Percentiles rank a stretch among this genome's conserved stretches.
Conservation (phyloP, 441 rosid species). For the Metrosideros polymorpha region DNA sequence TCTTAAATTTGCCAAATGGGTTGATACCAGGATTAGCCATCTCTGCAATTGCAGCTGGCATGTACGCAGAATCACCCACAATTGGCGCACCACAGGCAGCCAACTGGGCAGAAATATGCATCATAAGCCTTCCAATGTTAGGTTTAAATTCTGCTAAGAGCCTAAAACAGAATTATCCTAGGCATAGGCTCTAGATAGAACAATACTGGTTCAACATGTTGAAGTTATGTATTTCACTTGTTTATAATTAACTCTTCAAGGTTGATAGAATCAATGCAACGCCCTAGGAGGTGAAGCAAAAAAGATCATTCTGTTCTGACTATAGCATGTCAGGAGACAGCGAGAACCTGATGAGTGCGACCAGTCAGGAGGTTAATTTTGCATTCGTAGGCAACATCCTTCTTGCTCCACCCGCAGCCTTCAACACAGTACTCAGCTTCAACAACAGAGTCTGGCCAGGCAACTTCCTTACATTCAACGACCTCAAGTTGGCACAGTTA, state of each 20-base stretch:
- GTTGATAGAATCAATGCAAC: neutral
- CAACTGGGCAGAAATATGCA: slow-evolving; percentile 75
- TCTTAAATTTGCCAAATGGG: slow-evolving; percentile 48
- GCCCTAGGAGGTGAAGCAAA: neutral
- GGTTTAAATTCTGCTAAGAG: neutral
- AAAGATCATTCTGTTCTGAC: neutral
- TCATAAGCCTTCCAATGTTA: neutral
- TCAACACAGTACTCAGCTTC: slow-evolving; percentile 45
- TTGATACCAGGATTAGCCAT: slow-evolving; percentile 39
- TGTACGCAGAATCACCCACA: slow-evolving; percentile 84
- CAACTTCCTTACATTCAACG: slow-evolving; percentile 64
- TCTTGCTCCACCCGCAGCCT: slow-evolving; percentile 55
- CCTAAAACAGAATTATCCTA: neutral
- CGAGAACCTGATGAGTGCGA: slow-evolving; percentile 77
- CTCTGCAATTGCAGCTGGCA: slow-evolving; percentile 77
- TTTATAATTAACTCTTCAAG: neutral
- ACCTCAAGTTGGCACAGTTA: slow-evolving; percentile 77
- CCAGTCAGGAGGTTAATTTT: slow-evolving; percentile 86
- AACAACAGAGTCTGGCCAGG: slow-evolving; percentile 51
- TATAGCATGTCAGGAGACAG: neutral
- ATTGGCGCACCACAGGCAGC: slow-evolving; percentile 80
- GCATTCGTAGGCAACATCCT: slow-evolving; percentile 67
- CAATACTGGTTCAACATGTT: neutral
- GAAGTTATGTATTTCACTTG: neutral
- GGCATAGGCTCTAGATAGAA: neutral